Base-by-base conservation (phyloP, 2,329 filamentous ascomycete genomes). In the Microsporum canis region DNA sequence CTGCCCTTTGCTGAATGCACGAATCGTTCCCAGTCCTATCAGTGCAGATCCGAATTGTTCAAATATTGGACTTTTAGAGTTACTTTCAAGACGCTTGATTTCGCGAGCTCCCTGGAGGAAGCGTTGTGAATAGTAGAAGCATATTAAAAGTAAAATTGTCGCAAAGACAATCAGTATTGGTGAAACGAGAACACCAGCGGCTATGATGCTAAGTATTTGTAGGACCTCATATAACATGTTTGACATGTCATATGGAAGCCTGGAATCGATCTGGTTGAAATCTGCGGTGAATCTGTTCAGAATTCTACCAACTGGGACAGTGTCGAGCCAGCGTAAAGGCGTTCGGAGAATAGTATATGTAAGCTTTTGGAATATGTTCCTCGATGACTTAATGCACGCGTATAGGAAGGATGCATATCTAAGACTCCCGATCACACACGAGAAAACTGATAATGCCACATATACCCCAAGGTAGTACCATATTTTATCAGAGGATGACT, bases 201-300 rank as follows among this genome's bases (percentile, higher is more conserved):
- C 76, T 56, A 89, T 80, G 10, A 91, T 82, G 0, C 85, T 85
- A 5, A 86, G 61, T 0, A 91, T 76, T 5, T 82, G 79, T 43
- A 91, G 76, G 8, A 82, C 67, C n/a, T 84, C 80, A 67, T 81
- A 80, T 27, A 82, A 74, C 36, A 84, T 79, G 66, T 85, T 84
- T 3, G 79, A 80, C 63, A 89, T 71, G 58, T 88, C 82, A 65
- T 82, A 81, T 5, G 84, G 82, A 57, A 91, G 75, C 39, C 82
- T 79, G 5, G 82, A 84, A 72, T 92, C 88, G 57, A 91, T 82
- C 45, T 84, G 80, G 66, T 86, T 84, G 71, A 92, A 91, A 72
- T 92, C 88, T 2, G 86, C 79, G 0, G 88, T 89, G 71, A 91
- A 89, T 1, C 88, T 81, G 73, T 92, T 92, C 23, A 91, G 77